These are phyloP conservation scores for Glycine soja DNA, from an alignment of 306 rosid species.

Conservation along the genomic window DNA sequence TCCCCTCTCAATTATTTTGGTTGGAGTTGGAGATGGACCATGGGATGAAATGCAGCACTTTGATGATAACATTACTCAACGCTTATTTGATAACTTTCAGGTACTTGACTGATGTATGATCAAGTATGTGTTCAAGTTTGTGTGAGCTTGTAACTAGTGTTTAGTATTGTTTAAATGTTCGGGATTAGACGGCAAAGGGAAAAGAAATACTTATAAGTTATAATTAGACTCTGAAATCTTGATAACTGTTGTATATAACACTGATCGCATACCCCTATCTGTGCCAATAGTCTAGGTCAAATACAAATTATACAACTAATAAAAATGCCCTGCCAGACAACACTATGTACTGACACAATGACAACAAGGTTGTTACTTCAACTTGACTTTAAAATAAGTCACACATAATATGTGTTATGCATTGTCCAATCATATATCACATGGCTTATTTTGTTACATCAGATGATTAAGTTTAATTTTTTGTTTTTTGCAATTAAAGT, in stretches of 20 bases:
- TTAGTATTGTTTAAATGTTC: constrained; percentile 2
- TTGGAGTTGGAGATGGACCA: constrained; percentile 97
- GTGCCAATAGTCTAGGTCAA: constrained; percentile 1
- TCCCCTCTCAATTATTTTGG: constrained; percentile 86
- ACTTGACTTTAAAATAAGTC: too few relatives aligned
- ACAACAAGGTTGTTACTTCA: too few relatives aligned
- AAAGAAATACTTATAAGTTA: background rate
- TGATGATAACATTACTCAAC: constrained; percentile 79
- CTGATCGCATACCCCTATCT: background rate
- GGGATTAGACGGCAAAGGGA: background rate
- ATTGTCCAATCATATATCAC: too few relatives aligned
- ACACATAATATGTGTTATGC: too few relatives aligned
- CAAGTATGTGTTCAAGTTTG: background rate
- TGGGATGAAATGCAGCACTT: constrained; percentile 84
- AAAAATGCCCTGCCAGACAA: background rate
- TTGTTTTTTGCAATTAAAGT: too few relatives aligned
- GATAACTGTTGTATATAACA: background rate
- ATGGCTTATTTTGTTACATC: too few relatives aligned
- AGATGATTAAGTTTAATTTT: too few relatives aligned
- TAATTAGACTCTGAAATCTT: constrained; percentile 1
- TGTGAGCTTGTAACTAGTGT: background rate
- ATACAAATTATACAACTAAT: background rate
- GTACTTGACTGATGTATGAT: constrained; percentile 50
- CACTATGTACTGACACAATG: background rate
- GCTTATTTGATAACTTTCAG: constrained; percentile 90